Percentiles rank a stretch among this genome's conserved stretches.
phyloP scores from a whole-genome alignment of 495 filamentous ascomycete species.

The Xylaria flabelliformis region DNA sequence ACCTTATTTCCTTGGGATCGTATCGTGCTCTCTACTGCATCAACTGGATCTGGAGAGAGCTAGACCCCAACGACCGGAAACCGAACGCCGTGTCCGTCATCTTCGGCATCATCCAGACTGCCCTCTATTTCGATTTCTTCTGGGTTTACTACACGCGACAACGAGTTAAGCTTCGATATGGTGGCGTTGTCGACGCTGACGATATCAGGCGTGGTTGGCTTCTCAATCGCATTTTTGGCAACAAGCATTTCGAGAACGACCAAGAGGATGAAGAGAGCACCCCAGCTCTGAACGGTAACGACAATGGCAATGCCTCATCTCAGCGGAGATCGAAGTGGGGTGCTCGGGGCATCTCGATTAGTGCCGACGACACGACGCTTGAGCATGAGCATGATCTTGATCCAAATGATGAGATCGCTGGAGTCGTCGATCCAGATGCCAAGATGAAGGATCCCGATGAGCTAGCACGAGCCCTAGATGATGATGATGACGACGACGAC shows the following conservation, averaged over 20 bases:
- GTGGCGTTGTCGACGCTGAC: constrained; percentile 91
- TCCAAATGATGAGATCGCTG: constrained; percentile 45
- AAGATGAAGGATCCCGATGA: constrained; percentile 65
- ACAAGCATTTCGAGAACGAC: constrained; percentile 50
- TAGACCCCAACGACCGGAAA: constrained; percentile 59
- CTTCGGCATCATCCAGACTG: constrained; percentile 90
- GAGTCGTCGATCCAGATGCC: constrained; percentile 56
- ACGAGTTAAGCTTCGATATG: constrained; percentile 89
- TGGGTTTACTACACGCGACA: constrained; percentile 97
- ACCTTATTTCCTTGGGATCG: constrained; percentile 84
- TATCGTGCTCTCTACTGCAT: constrained; percentile 92
- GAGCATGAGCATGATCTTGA: constrained; percentile 50
- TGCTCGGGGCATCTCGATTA: constrained; percentile 76
- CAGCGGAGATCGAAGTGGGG: constrained; percentile 69
- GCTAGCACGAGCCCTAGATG: constrained; percentile 57
- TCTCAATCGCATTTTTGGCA: constrained; percentile 59
- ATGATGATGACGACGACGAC: constrained; percentile 54
- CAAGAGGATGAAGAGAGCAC: constrained; percentile 54
- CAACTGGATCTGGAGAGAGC: constrained; percentile 82
- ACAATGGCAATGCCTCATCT: constrained; percentile 33
- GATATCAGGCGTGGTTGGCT: constrained; percentile 86
- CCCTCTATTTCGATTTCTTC: constrained; percentile 90
- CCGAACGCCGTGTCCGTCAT: constrained; percentile 76
- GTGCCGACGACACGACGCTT: constrained; percentile 76
- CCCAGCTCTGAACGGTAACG: constrained; percentile 48